Conservation (phyloP, 805 yeast genomes). For the Debaryomyces maramus region DNA sequence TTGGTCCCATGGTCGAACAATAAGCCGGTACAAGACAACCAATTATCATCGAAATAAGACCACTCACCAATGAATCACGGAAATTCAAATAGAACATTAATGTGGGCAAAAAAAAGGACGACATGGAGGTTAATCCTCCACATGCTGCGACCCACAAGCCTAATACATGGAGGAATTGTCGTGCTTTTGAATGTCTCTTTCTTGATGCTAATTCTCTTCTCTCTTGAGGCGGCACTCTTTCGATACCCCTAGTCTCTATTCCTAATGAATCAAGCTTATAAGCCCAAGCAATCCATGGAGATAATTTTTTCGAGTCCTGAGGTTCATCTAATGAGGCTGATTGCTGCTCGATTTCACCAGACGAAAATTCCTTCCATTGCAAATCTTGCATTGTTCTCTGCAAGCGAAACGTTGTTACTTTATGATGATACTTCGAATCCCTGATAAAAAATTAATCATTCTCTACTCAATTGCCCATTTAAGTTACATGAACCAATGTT, state of each 20-base stretch:
- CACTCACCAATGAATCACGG: slow-evolving; percentile 29
- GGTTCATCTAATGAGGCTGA: not conserved
- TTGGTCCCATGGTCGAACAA: slow-evolving; percentile 38
- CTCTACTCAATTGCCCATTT: no score
- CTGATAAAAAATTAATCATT: no score
- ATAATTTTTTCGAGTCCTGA: not conserved
- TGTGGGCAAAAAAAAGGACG: slow-evolving; percentile 35
- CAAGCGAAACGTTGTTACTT: no score
- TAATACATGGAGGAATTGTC: slow-evolving; percentile 28
- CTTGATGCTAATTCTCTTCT: slow-evolving; percentile 14
- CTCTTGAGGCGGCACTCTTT: slow-evolving; percentile 31
- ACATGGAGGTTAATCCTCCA: slow-evolving; percentile 40
- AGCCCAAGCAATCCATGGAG: slow-evolving; percentile 12
- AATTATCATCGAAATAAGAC: slow-evolving; percentile 26
- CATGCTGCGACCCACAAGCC: slow-evolving; percentile 42
- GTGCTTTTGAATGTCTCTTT: slow-evolving; percentile 8
- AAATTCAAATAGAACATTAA: slow-evolving; percentile 27
- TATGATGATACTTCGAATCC: no score
- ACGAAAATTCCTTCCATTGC: no score
- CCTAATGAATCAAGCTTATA: slow-evolving; percentile 28
- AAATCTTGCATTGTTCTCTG: no score
- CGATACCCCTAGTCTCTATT: slow-evolving; percentile 36
- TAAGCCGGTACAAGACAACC: slow-evolving; percentile 41
- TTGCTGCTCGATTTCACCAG: not conserved
- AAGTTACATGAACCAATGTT: no score